phyloP scores from a whole-genome alignment of 192 early-diverging fungal genomes.

The Rhizophagus sp. region DNA sequence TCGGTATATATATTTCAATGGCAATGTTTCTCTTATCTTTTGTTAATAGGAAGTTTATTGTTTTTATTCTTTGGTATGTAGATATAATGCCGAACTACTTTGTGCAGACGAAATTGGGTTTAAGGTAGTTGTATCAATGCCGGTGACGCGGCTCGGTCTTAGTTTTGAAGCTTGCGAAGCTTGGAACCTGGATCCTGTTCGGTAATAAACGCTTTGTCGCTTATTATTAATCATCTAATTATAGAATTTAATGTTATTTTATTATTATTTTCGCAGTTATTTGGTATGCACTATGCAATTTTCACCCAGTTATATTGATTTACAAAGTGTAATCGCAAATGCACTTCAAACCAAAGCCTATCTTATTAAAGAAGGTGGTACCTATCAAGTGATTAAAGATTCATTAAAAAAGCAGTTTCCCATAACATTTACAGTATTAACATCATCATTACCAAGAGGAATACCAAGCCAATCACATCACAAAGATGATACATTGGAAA shows the following conservation, averaged over 20 bases:
- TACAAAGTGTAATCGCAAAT: constrained; percentile 14
- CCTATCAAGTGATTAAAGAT: constrained; percentile 24
- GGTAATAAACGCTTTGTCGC: constrained; percentile 16
- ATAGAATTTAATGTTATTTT: neutral
- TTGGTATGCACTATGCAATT: constrained; percentile 38
- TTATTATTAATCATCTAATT: neutral
- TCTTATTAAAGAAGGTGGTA: constrained; percentile 12
- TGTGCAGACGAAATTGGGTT: constrained; percentile 33
- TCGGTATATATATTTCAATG: constrained; percentile 1
- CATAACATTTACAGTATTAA: constrained; percentile 25
- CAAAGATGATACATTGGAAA: constrained; percentile 29
- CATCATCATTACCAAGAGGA: constrained; percentile 19
- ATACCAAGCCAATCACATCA: constrained; percentile 27
- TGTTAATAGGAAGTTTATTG: neutral
- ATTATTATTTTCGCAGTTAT: constrained; percentile 19
- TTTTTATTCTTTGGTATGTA: neutral
- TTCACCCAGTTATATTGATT: constrained; percentile 28
- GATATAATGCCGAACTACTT: constrained; percentile 31
- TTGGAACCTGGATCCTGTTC: constrained; percentile 30
- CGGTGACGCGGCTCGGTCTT: constrained; percentile 30
- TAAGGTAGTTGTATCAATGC: constrained; percentile 30
- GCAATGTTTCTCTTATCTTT: neutral
- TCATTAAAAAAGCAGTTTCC: constrained; percentile 24
- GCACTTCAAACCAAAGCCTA: constrained; percentile 4
- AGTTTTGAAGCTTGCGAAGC: constrained; percentile 32